Base-by-base conservation (phyloP, 495 filamentous ascomycete genomes). In the Physcia stellaris region DNA sequence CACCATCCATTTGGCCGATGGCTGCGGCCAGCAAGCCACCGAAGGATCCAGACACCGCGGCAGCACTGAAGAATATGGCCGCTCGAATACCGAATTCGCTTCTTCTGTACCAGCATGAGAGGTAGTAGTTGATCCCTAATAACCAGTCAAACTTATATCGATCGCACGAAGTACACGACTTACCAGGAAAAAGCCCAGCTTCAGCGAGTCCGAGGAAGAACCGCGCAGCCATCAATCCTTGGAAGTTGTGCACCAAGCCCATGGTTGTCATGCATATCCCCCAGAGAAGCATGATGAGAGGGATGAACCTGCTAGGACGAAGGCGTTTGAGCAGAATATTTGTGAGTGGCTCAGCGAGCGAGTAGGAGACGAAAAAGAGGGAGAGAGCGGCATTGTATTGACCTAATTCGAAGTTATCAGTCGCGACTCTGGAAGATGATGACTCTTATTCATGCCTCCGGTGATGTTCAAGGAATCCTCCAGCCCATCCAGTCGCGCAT, bases 301-400 rank as follows among this genome's bases (percentile, higher is more conserved):
- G 63, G 47, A 79, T 80, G 49, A 69, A 83, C 60, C 86, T 71
- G 51, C 79, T 83, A 10, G 76, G 72, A 12, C 78, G 77, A 33
- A 79, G 52, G 3, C 63, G 66, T 60, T 95, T 95, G 40, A 96
- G 74, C 16, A 96, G 58, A 35, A 95, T 15, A 55, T 96, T 95
- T 29, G 86, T 92, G 24, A 87, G 43, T 0, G 86, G 86, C 64
- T 94, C 87, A 42, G 86, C 83, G 27, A 86, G 58, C 26, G 83
- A 68, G 57, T 96, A 96, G 16, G 84, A 92, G 19, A 93, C 71
- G 64, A 95, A 96, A 61, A 94, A 95, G 50, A 94, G 80, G 24
- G 79, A 79, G 1, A 94, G 69, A 4, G 76, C 65, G 7, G 69
- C 67, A 54, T 88, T 92, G 59, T 86, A 95, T 51, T 87, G 74